Evolutionary conservation across 768 basidiomycete genomes (phyloP).

Genomic region (Mrakia frigida): DNA sequence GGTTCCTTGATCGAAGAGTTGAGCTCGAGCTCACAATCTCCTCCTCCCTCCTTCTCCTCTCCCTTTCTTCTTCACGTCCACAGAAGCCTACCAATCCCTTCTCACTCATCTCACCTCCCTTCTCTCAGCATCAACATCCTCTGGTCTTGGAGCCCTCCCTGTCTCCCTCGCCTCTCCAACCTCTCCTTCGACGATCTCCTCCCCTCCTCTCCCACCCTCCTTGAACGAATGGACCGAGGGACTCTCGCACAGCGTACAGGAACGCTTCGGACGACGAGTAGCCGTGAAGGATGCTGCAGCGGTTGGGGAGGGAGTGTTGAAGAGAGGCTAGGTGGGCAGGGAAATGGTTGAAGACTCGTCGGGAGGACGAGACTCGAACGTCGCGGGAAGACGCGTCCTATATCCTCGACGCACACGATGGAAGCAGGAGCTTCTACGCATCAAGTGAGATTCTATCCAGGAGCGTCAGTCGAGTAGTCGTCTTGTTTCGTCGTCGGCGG

Average conservation of each 20-base stretch:
- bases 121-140: background rate
- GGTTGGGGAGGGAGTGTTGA: background rate
- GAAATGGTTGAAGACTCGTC: too few relatives aligned
- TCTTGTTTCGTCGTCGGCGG: too few relatives aligned
- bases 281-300: slow-evolving; percentile 16
- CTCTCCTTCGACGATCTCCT: background rate
- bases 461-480: too few relatives aligned
- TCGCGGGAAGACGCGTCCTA: too few relatives aligned
- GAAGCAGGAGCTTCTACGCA: too few relatives aligned
- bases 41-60: background rate
- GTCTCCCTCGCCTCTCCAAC: background rate
- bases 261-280: background rate
- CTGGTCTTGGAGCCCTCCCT: slow-evolving; percentile 5
- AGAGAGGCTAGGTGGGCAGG: background rate
- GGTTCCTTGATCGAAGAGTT: background rate
- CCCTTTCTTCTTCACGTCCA: background rate
- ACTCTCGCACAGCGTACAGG: background rate
- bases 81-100: slow-evolving; percentile 1
- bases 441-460: too few relatives aligned
- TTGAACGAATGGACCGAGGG: slow-evolving; percentile 5
- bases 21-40: background rate
- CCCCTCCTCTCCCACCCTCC: background rate
- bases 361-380: background rate
- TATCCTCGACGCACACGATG: too few relatives aligned
- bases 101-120: background rate